Base-by-base conservation (phyloP, 192 early-diverging fungal genomes). In the Umbelopsis sp. region DNA sequence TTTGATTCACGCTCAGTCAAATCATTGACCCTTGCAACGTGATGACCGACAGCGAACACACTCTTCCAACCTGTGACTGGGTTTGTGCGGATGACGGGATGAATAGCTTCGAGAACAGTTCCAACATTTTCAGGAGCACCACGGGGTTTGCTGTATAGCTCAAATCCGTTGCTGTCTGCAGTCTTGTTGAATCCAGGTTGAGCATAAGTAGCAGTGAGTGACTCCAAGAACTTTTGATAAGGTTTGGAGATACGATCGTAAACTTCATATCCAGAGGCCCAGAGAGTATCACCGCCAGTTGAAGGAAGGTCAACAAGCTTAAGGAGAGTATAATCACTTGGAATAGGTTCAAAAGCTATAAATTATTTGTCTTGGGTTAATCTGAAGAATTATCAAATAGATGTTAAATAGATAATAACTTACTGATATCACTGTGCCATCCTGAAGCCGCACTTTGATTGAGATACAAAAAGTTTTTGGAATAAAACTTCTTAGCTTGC, bases 1-100 rank as follows among this genome's bases (percentile, higher is more conserved):
- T 78, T 82, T 34, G 71, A 74, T 69, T 84, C 83, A n/a, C 68
- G 47, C 14, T 84, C 76, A 8, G 71, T 70, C 6, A 85, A 56
- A 3, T 69, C 83, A 24, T 77, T 74, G 68, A 84, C 81, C 43
- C 51, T 65, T 16, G 54, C 72, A 24, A 67, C 52, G 29, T 67
- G 77, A 24, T 29, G 45, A 4, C 62, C 68, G 26, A 71, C 66
- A 20, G 66, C 65, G n/a, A 68, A 82, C 21, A 83, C 66, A 22
- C 73, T 74, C 73, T 85, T 85, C 83, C 83, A 85, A 16, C 83
- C 83, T 2, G 83, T 85, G n/a, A 85, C 80, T 21, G 83, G 83
- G 74, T 85, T 85, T 12, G 83, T 85, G 3, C 83, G 79, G 24
- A 85, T 71, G 44, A 85, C 78, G 9, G 83, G 83, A 62, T 85